phyloP scores from a whole-genome alignment of 768 basidiomycete species.

The Boletus tylopilopsis region DNA sequence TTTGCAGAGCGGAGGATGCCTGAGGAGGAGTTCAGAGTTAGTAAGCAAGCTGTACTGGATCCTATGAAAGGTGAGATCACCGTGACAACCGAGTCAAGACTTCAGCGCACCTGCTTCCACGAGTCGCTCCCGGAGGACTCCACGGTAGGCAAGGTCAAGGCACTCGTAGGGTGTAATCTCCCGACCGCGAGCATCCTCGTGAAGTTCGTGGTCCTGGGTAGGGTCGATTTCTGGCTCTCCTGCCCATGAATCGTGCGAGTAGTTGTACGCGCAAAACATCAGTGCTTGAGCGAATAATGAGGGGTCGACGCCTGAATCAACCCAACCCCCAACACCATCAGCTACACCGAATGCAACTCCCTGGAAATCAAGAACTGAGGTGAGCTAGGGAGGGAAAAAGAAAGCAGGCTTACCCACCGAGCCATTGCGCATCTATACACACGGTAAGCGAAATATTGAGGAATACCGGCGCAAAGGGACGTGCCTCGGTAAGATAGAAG shows the following conservation, averaged over 20 bases:
- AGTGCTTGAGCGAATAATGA: slow-evolving; percentile 87
- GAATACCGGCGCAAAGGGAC: slow-evolving; percentile 20
- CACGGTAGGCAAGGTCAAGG: slow-evolving; percentile 66
- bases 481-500: slow-evolving; percentile 66
- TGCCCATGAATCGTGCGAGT: slow-evolving; percentile 70
- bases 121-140: slow-evolving; percentile 61
- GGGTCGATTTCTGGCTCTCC: slow-evolving; percentile 84
- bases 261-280: slow-evolving; percentile 82
- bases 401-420: slow-evolving; percentile 55
- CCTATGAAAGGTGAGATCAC: slow-evolving; percentile 39
- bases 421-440: slow-evolving; percentile 62
- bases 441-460: slow-evolving; percentile 3
- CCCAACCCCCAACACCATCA: slow-evolving; percentile 95
- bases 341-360: slow-evolving; percentile 81
- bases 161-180: slow-evolving; percentile 66
- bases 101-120: slow-evolving; percentile 46
- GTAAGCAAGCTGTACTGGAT: slow-evolving; percentile 79
- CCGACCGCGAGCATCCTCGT: slow-evolving; percentile 65
- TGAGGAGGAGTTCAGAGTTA: slow-evolving; percentile 71
- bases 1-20: slow-evolving; percentile 76
- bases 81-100: slow-evolving; percentile 14
- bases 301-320: slow-evolving; percentile 77
- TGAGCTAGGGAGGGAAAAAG: slow-evolving; percentile 14
- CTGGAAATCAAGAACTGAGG: slow-evolving; percentile 36
- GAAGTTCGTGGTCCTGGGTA: slow-evolving; percentile 65